Evolutionary conservation across 176 grass and related monocot genomes (phyloP).

Genomic region (Lolium multiflorum): DNA sequence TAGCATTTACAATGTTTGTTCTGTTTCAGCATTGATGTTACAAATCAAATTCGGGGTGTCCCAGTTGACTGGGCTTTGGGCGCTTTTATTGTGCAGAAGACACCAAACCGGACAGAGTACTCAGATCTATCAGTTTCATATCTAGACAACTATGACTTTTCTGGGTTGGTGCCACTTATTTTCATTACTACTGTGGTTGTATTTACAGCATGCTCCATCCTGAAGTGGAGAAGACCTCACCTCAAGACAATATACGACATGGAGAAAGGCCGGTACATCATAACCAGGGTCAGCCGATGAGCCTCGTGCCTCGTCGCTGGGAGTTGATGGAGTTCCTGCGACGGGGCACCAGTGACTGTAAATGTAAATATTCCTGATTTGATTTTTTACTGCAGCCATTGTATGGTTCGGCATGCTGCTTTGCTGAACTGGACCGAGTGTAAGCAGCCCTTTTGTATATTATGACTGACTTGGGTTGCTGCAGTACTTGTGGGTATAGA

Average conservation of each 20-base stretch:
- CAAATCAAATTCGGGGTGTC: slow-evolving; percentile 65
- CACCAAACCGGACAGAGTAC: slow-evolving; percentile 52
- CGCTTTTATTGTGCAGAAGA: slow-evolving; percentile 69
- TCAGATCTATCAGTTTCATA: slow-evolving; percentile 55
- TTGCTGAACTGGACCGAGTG: too few relatives aligned
- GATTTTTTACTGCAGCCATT: neutral
- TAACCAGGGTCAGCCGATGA: slow-evolving; percentile 66
- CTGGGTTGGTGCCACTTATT: slow-evolving; percentile 45
- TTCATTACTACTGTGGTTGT: slow-evolving; percentile 57
- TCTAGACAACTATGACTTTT: slow-evolving; percentile 52
- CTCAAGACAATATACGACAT: slow-evolving; percentile 73
- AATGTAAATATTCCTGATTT: slow-evolving; percentile 48
- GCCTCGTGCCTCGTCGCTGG: neutral
- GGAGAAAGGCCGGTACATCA: slow-evolving; percentile 79
- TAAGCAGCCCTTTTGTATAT: too few relatives aligned
- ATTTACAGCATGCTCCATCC: slow-evolving; percentile 64
- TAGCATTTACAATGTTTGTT: slow-evolving; percentile 26
- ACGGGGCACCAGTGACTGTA: slow-evolving; percentile 27
- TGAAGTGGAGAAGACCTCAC: slow-evolving; percentile 63
- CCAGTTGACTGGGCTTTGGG: slow-evolving; percentile 92
- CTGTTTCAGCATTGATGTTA: slow-evolving; percentile 76
- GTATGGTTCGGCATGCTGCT: neutral
- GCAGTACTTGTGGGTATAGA: neutral
- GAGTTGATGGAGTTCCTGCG: slow-evolving; percentile 36
- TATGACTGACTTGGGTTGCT: slow-evolving; percentile 40